Conservation (phyloP, 345 rosid species). For the Melastoma malabathricum region DNA sequence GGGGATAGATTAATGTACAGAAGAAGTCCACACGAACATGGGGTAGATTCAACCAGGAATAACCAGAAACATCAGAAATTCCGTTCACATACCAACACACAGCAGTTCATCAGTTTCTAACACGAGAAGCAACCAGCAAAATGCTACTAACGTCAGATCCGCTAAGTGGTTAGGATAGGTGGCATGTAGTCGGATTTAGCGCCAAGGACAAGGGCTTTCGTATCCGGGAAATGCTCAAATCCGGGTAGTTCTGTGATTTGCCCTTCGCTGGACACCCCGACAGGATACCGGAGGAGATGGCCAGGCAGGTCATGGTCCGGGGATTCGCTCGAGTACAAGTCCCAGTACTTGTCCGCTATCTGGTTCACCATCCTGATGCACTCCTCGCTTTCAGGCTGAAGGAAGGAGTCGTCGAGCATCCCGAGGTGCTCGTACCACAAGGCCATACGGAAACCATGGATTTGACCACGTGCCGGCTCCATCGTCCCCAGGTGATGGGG, state of each 20-base stretch:
- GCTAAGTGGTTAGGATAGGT: constrained; percentile 78
- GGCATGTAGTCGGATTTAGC: constrained; percentile 81
- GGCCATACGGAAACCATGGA: constrained; percentile 94
- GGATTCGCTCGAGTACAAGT: constrained; percentile 63
- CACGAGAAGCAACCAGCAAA: no score
- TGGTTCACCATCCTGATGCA: constrained; percentile 64
- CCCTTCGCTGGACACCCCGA: constrained; percentile 53
- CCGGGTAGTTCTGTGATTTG: constrained; percentile 60
- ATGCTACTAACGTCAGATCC: background rate
- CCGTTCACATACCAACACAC: no score
- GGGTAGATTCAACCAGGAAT: no score
- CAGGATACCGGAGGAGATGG: constrained; percentile 83
- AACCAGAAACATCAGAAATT: no score
- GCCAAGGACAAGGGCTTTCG: constrained; percentile 82
- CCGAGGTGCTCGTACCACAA: constrained; percentile 97
- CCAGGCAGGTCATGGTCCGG: constrained; percentile 80
- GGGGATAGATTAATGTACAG: no score
- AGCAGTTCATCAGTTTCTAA: no score
- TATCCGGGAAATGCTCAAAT: constrained; percentile 67
- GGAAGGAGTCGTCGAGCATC: constrained; percentile 73
- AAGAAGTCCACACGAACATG: no score
- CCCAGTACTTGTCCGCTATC: constrained; percentile 84
- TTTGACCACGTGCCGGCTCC: constrained; percentile 80
- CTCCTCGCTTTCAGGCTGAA: constrained; percentile 51
- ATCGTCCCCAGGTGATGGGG: constrained; percentile 65